Evolutionary conservation across 257 asterid species (phyloP), one percentile per base, ranked within the genome.

Genomic region (Cruciata laevipes): DNA sequence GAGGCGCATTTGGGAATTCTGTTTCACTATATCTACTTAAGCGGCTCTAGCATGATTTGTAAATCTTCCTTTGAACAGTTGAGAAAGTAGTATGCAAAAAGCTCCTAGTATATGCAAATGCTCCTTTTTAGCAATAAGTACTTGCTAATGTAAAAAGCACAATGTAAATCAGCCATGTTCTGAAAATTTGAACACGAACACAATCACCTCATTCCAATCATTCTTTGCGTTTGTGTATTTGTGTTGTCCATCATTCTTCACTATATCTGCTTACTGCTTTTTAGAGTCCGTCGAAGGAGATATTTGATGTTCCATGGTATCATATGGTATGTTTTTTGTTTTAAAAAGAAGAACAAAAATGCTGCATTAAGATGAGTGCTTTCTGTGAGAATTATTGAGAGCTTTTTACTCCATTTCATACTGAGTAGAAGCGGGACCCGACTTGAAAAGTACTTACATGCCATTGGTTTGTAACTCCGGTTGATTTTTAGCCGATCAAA

Each of bases 31-130:
- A 7, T 24, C 18, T 27, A 10, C n/a, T 59, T 14, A 59, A 13
- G 21, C 5, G 40, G 40, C 64, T 59, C 63, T 58, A 27, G 63
- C 30, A 27, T 57, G 63, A 58, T 3, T 58, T 17, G 32, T 24
- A 27, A 31, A 57, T 27, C 62, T 57, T 57, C 62, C 33, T 58
- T 24, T 12, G 63, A 58, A 31, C 63, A 58, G 63, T 35, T 5
- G 7, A 30, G 40, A 59, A 31, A 0, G 25, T 10, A 8, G 11
- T 14, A 30, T 20, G 13, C 38, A 13, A 30, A 14, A 33, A 25
- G 38, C 35, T 25, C 32, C 61, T 27, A 6, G 59, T 8, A 53
- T 53, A 7, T 47, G 51, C 51, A 42, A 3, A 42, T 42, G 16
- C 3, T 42, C 42, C 3, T 12, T 42, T 42, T 42, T 42, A 42